Percentiles rank a stretch among this genome's conserved stretches.
These are phyloP conservation scores for Wickerhamiella qilinensis DNA, from an alignment of 805 yeast genomes.

Conservation along the genomic window DNA sequence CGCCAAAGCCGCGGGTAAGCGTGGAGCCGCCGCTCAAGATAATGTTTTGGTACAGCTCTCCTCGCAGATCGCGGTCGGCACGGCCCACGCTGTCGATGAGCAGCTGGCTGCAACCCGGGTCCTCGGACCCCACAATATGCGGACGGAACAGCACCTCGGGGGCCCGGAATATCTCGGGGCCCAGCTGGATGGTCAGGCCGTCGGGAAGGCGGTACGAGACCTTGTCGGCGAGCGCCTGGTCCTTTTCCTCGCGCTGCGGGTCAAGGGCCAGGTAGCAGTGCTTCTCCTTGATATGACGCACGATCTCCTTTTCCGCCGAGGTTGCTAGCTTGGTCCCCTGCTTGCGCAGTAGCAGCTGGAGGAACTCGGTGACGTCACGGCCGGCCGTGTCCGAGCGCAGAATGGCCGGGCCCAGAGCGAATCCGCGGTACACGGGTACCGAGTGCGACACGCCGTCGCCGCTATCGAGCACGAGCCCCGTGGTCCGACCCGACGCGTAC, in stretches of 20 bases:
- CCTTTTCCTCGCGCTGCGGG: constrained; percentile 37
- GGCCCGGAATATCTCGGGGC: constrained; percentile 54
- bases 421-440: constrained; percentile 85
- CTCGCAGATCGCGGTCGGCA: constrained; percentile 65
- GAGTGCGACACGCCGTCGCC: constrained; percentile 87
- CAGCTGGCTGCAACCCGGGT: constrained; percentile 48
- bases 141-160: constrained; percentile 79
- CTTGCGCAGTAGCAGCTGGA: constrained; percentile 52
- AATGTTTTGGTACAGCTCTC: constrained; percentile 49
- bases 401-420: constrained; percentile 55
- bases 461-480: constrained; percentile 78
- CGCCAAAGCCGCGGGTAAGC: constrained; percentile 61
- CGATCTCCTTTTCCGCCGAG: constrained; percentile 71
- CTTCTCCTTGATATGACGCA: constrained; percentile 60
- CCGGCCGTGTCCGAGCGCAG: constrained; percentile 74
- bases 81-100: constrained; percentile 46
- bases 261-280: constrained; percentile 43
- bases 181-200: constrained; percentile 52
- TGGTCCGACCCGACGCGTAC: constrained; percentile 80
- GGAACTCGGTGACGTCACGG: constrained; percentile 61
- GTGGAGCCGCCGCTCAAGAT: constrained; percentile 81
- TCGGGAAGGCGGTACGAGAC: constrained; percentile 49
- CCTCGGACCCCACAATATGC: constrained; percentile 60
- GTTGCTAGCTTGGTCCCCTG: constrained; percentile 51
- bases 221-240: constrained; percentile 11